Evolutionary conservation across 2,329 filamentous ascomycete genomes (phyloP).

Genomic region (Penicillium digitatum): DNA sequence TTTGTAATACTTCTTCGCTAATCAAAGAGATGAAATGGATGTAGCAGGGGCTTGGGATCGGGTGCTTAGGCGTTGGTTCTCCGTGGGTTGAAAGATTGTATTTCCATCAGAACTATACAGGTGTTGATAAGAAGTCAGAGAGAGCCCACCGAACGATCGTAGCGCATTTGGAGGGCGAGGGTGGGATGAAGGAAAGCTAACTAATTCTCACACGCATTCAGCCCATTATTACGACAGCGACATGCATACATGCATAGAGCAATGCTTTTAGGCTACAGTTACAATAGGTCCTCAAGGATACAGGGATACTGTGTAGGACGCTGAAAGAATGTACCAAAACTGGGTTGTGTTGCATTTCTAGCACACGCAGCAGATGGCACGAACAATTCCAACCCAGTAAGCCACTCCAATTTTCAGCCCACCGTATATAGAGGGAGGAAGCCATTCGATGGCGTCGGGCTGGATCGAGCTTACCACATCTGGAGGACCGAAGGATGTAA

Average conservation of each 20-base stretch:
- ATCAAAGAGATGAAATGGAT: neutral
- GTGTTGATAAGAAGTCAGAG: neutral
- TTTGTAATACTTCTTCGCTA: neutral
- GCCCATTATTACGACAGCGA: constrained; percentile 1
- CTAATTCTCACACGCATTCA: neutral
- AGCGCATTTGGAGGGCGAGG: neutral
- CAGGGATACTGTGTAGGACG: neutral
- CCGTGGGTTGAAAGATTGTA: neutral
- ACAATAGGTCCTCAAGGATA: neutral
- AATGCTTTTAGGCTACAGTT: neutral
- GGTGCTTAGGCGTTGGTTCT: too few species aligned
- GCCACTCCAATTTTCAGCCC: neutral
- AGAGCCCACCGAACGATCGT: neutral
- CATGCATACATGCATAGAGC: neutral
- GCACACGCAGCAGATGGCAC: neutral
- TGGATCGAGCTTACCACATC: constrained; percentile 7
- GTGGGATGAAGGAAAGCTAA: neutral
- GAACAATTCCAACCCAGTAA: neutral
- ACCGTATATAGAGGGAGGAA: neutral
- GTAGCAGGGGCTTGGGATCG: neutral
- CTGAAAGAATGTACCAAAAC: neutral
- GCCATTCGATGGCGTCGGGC: neutral
- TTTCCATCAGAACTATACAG: neutral
- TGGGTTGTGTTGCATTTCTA: neutral
- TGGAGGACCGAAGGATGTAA: neutral